Evolutionary conservation across 768 basidiomycete species (phyloP).

Genomic region (Gloeopeniophorella convolvens): DNA sequence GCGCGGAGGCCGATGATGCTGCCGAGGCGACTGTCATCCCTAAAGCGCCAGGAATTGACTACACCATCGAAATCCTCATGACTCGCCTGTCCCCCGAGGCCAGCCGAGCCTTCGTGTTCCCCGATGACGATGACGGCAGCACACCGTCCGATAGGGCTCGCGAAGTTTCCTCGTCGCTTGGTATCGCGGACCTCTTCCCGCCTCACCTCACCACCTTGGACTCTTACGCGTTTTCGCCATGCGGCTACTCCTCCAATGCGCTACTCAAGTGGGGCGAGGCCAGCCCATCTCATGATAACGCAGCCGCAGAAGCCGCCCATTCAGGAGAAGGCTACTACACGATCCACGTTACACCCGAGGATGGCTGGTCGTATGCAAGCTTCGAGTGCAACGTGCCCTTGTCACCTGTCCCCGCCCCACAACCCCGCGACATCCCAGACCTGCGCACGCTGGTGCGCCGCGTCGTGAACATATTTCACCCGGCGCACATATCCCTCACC

Average conservation of each 20-base stretch:
- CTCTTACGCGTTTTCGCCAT: constrained; percentile 89
- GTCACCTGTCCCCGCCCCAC: constrained; percentile 31
- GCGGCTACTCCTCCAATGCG: constrained; percentile 94
- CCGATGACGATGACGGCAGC: constrained; percentile 20
- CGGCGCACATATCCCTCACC: constrained; percentile 77
- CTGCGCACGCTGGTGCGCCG: constrained; percentile 76
- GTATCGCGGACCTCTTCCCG: constrained; percentile 81
- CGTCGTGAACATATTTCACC: constrained; percentile 91
- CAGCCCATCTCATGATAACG: constrained; percentile 21
- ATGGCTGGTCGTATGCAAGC: constrained; percentile 96
- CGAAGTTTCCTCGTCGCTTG: constrained; percentile 60
- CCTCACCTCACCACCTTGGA: constrained; percentile 75
- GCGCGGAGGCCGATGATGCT: constrained; percentile 11
- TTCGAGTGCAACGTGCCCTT: constrained; percentile 98
- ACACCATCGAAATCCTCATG: constrained; percentile 98
- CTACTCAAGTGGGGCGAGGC: constrained; percentile 59
- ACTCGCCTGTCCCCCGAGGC: constrained; percentile 73
- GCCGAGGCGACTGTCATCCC: constrained; percentile 6
- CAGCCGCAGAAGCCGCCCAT: constrained; percentile 22
- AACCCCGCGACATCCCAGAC: constrained; percentile 52
- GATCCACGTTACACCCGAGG: constrained; percentile 97
- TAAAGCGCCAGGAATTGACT: constrained; percentile 48
- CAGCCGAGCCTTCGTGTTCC: constrained; percentile 71
- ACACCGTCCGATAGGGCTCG: constrained; percentile 48
- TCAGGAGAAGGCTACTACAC: constrained; percentile 90